Conservation (phyloP, 2,329 filamentous ascomycete species). For the Xylariomycetidae sp. region DNA sequence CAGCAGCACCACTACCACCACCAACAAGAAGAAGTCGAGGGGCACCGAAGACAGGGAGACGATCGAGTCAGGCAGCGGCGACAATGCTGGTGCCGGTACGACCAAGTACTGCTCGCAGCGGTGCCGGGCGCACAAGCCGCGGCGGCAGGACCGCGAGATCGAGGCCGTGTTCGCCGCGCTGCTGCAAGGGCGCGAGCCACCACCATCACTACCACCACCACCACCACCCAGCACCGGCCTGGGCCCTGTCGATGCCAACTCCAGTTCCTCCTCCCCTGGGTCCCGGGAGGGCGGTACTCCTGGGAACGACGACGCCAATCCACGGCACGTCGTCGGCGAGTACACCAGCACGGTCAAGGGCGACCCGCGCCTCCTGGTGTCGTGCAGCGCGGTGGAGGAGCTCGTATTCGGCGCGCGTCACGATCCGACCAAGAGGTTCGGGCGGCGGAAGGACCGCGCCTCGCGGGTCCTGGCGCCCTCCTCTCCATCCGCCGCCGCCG, state of each 20-base stretch:
- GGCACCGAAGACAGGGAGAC: too few relatives aligned
- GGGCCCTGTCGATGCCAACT: too few relatives aligned
- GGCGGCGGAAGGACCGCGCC: slow-evolving; percentile 38
- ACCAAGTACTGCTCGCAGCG: slow-evolving; percentile 55
- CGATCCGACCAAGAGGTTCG: slow-evolving; percentile 39
- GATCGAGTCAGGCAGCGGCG: background rate
- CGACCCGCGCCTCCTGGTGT: slow-evolving; percentile 42
- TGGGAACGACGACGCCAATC: too few relatives aligned
- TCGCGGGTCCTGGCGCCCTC: slow-evolving; percentile 13
- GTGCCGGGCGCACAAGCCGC: slow-evolving; percentile 46
- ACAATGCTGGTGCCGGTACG: slow-evolving; percentile 13
- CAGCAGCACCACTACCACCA: background rate
- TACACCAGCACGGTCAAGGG: slow-evolving; percentile 32
- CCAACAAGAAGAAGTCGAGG: too few relatives aligned
- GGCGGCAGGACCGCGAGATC: slow-evolving; percentile 43
- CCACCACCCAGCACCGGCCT: too few relatives aligned
- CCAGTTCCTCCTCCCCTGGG: too few relatives aligned
- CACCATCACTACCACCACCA: too few relatives aligned
- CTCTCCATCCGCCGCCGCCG: too few relatives aligned
- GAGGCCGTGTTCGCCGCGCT: slow-evolving; percentile 41
- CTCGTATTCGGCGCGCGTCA: slow-evolving; percentile 40
- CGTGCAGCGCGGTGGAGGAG: slow-evolving; percentile 43
- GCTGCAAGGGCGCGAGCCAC: slow-evolving; percentile 12
- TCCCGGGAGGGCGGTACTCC: too few relatives aligned
- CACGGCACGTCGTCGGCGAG: too few relatives aligned